Evolutionary conservation across 2,329 filamentous ascomycete species (phyloP).

Genomic region (Didymosphaeria variabile): DNA sequence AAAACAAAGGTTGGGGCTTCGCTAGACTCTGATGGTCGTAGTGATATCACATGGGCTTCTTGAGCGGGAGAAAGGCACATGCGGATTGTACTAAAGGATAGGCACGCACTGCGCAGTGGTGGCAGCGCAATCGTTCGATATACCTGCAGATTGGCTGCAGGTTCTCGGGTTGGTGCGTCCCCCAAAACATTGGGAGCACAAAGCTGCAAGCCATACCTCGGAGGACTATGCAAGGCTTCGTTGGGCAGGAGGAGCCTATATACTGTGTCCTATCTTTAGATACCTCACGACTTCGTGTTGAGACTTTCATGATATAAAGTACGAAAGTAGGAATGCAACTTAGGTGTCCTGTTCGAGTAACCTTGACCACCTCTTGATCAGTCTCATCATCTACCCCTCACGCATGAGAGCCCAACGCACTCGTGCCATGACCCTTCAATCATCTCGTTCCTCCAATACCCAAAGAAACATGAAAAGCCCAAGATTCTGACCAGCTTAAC

Average conservation of each 20-base stretch:
- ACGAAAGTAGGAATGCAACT: neutral
- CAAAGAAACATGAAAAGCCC: neutral
- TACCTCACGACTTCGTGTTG: neutral
- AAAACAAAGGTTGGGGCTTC: neutral
- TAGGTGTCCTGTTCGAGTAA: neutral
- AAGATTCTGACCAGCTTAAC: neutral
- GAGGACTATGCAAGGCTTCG: neutral
- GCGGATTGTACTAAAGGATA: neutral
- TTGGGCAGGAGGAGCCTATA: neutral
- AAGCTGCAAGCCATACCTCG: conserved; percentile 1
- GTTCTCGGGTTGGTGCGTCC: neutral
- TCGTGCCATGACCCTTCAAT: neutral
- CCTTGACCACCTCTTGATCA: neutral
- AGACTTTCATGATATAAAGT: neutral
- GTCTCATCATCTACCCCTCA: neutral
- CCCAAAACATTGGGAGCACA: neutral
- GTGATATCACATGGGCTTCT: neutral
- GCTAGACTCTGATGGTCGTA: neutral
- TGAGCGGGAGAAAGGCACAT: neutral
- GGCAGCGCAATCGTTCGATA: neutral
- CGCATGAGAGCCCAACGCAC: conserved; percentile 5
- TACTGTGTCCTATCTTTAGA: neutral
- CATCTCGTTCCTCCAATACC: neutral
- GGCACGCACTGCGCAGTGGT: neutral
- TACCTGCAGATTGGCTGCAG: neutral